Evolutionary conservation across 106 monocot species (phyloP), one percentile per base, ranked within the genome.

Genomic region (Posidonia australis): DNA sequence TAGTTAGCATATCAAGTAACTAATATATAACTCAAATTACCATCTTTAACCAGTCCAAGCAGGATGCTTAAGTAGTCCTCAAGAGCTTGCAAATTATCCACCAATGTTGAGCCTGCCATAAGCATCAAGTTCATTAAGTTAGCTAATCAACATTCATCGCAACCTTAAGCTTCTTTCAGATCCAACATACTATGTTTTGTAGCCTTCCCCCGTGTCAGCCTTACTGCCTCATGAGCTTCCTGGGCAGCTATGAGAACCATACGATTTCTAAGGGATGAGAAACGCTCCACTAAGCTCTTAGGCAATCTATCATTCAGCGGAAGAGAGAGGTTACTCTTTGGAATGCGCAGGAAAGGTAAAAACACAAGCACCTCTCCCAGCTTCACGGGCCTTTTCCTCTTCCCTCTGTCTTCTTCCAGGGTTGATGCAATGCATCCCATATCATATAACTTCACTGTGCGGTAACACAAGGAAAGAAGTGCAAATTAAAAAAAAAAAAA

Each of bases 31-130:
- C 36, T 5, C 23, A 56, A 36, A 10, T 71, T 71, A 90, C 90
- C 86, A 47, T 90, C 77, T 53, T 81, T 81, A 11, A 81, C 78
- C 56, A 86, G 61, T 47, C 85, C 86, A n/a, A 90, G 58, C 26
- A 90, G 70, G 47, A 81, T 57, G 22, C 78, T 70, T n/a, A 90
- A 66, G 60, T 90, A 90, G 10, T 86, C 83, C 70, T 90, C 85
- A 31, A 83, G 71, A 65, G 74, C 70, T 49, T 81, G 78, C 43
- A 83, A 64, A 67, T 83, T 76, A 67, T 90, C 83, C 66, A 78
- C 65, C 16, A 77, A 72, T 64, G 72, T 60, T 45, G 80, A 81
- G 51, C 78, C 85, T 49, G 76, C 90, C 86, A 66, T 62, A 68
- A 19, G 18, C 17, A 60, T 36, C 13, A 29, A 32, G 31, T 6